Evolutionary conservation across 148 eudicot species (phyloP), one percentile per base, ranked within the genome.

Genomic region (Rhododendron griersonianum): DNA sequence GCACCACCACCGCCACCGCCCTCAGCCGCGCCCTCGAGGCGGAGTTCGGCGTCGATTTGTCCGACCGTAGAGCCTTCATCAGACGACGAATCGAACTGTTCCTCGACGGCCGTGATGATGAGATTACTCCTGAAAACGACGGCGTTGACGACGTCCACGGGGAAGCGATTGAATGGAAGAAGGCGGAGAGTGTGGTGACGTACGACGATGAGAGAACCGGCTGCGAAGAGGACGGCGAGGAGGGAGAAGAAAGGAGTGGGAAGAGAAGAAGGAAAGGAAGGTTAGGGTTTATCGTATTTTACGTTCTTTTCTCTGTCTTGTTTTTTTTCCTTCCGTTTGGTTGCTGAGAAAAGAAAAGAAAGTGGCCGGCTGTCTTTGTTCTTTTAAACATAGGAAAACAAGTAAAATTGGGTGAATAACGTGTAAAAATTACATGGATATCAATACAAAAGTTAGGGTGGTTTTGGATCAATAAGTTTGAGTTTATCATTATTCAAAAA

Each of bases 1-100:
- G 45, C 7, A 77, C 14, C 80, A 41, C 80, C 13, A 77, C 80
- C 0, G 80, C 80, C 50, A 41, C 28, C 51, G 14, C 25, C 28
- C 48, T 77, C 28, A 51, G 80, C 80, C 80, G 80, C 6, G 11
- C 80, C 80, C 80, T 77, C 13, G 80, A 77, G 80, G 80, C 8
- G 80, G 80, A 41, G 80, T 77, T 41, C 50, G 80, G 50, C 51
- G 51, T 77, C 0, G 80, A 77, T 41, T 44, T 77, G 51, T 77
- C 80, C 16, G 50, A 44, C 50, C 80, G 80, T 21, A 77, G 23
- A 77, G 14, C 51, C 28, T 77, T 77, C 50, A 41, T 77, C 80
- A 21, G 48, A 44, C 48, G n/a, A 45, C 80, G 23, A 44, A 77
- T 77, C 50, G 80, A 77, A 19, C 44, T 41, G 50, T 77, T 77